These are phyloP conservation scores for Verticillium dahliae DNA, from an alignment of 2,329 filamentous ascomycete genomes.

Conservation along the genomic window DNA sequence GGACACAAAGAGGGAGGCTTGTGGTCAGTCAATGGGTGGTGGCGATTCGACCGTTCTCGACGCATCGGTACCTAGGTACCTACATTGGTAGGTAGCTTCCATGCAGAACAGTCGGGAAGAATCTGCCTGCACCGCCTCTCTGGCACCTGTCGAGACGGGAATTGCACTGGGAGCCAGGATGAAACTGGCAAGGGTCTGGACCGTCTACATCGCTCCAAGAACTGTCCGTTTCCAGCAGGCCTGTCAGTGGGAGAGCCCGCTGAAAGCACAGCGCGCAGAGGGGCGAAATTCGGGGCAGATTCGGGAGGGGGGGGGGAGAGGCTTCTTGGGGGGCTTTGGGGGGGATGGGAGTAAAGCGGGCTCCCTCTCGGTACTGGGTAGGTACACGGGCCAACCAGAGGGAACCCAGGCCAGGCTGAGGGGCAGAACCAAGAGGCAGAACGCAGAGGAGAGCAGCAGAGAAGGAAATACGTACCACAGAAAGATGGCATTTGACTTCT, in stretches of 20 bases:
- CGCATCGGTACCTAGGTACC: neutral
- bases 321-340: too few species aligned
- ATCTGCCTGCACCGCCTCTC: neutral
- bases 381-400: neutral
- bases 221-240: neutral
- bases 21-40: neutral
- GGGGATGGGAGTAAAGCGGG: too few species aligned
- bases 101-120: neutral
- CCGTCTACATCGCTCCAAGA: neutral
- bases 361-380: neutral
- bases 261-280: neutral
- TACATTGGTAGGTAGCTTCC: too few species aligned
- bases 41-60: neutral
- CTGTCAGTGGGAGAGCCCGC: neutral
- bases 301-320: neutral
- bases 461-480: too few species aligned
- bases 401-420: neutral
- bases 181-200: neutral
- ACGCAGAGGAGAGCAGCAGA: too few species aligned
- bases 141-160: neutral
- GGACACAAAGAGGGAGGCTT: neutral
- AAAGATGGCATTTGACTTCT: neutral
- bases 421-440: neutral
- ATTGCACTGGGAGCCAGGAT: neutral
- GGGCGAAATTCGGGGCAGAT: neutral